Evolutionary conservation across 441 rosid species (phyloP).

Genomic region (Pelargonium citronellum): DNA sequence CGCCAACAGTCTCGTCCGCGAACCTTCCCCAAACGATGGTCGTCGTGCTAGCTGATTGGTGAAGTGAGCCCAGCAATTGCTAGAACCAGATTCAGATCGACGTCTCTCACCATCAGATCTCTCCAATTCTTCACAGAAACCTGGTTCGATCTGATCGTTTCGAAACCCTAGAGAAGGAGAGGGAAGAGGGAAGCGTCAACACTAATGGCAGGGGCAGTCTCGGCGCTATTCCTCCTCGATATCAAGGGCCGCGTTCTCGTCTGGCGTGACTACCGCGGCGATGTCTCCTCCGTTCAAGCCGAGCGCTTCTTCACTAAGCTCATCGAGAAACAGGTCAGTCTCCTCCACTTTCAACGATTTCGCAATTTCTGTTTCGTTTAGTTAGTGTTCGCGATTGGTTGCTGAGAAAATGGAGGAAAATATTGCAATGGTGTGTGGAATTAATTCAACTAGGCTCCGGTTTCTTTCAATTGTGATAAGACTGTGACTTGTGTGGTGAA

Average conservation of each 20-base stretch:
- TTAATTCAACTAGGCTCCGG: too few relatives aligned
- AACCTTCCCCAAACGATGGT: not conserved
- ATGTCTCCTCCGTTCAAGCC: constrained; percentile 80
- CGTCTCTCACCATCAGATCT: constrained; percentile 1
- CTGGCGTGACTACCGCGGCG: constrained; percentile 99
- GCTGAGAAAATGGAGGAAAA: not conserved
- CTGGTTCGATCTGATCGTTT: not conserved
- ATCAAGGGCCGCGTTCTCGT: constrained; percentile 92
- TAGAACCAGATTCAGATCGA: not conserved
- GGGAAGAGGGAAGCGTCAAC: not conserved
- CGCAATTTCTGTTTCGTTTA: not conserved
- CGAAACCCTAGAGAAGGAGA: not conserved
- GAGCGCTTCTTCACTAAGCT: constrained; percentile 96
- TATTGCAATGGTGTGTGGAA: not conserved
- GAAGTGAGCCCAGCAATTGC: not conserved
- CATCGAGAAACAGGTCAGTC: constrained; percentile 84
- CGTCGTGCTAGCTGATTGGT: not conserved
- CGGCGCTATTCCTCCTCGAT: constrained; percentile 92
- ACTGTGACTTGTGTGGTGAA: not conserved
- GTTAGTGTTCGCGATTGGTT: not conserved
- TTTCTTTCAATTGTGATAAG: not conserved
- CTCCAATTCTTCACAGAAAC: constrained; percentile 16
- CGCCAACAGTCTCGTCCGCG: not conserved
- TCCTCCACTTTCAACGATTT: not conserved
- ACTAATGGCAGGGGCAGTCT: constrained; percentile 84